Base-by-base conservation (phyloP, 2,329 filamentous ascomycete species). In the Trichoderma arundinaceum region DNA sequence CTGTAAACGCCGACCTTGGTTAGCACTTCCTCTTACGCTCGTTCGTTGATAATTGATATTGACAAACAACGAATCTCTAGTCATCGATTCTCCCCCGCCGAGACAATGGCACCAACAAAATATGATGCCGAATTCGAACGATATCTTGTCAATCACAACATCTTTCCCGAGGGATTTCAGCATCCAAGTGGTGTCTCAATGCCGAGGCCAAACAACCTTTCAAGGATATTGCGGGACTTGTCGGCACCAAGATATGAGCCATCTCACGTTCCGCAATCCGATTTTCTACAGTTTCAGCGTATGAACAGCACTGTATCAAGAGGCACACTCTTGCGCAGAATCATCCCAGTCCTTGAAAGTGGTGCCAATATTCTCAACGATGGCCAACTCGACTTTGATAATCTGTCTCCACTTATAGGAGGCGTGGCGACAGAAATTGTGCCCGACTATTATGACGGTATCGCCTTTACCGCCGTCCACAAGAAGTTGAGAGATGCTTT, bases 81-180 rank as follows among this genome's bases (percentile, higher is more conserved):
- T 3, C 22, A 28, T 28, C 22, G 22, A 28, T n/a, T n/a, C 22
- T 4, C 22, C 22, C 2, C 22, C 4, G 22, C 22, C 4, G 22
- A 28, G 22, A 28, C 22, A 28, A 28, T 28, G 22, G 22, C 22
- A 28, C 22, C 22, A 2, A 28, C 22, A 4, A 4, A 28, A 28
- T 28, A 28, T 28, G 22, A 28, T 4, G 22, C 22, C 22, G 22
- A 28, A 28, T 28, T 28, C 22, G 22, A 28, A 28, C 22, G 4
- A 28, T 28, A 28, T 75, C n/a, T 56, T 3, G 1, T 43, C 7
- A 6, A 48, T 3, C 3, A 15, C 4, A 15, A 15, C 12, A 28
- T 48, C 4, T 48, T 48, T 48, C 46, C 46, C 5, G 46, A 48
- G 7, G 46, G 46, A 0, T 28, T 15, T 7, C 46, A 7, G 2